Conservation (phyloP, 2,329 filamentous ascomycete species). For the Pyrenochaeta sp. region DNA sequence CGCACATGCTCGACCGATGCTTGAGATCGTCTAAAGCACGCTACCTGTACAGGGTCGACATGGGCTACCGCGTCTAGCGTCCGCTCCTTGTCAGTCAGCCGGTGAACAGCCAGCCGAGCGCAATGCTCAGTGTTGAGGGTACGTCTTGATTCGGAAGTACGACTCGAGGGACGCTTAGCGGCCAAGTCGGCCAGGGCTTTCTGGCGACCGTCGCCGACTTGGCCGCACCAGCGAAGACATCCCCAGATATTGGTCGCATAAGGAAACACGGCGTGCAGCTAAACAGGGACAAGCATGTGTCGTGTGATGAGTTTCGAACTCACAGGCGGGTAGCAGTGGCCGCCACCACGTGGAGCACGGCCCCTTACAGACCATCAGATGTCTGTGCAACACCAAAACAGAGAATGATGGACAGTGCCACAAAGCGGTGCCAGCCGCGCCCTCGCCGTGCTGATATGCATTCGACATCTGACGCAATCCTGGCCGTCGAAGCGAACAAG, state of each 20-base stretch:
- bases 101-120: slow-evolving; percentile 21
- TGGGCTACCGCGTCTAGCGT: slow-evolving; percentile 14
- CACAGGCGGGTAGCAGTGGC: slow-evolving; percentile 12
- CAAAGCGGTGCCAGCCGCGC: slow-evolving; percentile 25
- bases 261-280: neutral
- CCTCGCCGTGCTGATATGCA: slow-evolving; percentile 14
- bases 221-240: slow-evolving; percentile 1
- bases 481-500: slow-evolving; percentile 5
- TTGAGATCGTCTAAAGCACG: slow-evolving; percentile 21
- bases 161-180: slow-evolving; percentile 5
- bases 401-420: slow-evolving; percentile 23
- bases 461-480: slow-evolving; percentile 15
- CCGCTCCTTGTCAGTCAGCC: slow-evolving; percentile 18
- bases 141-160: slow-evolving; percentile 8
- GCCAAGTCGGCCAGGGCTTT: slow-evolving; percentile 6
- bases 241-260: neutral
- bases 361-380: slow-evolving; percentile 16
- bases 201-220: neutral
- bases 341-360: slow-evolving; percentile 32
- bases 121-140: slow-evolving; percentile 3
- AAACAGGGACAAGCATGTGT: slow-evolving; percentile 11
- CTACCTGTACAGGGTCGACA: slow-evolving; percentile 19
- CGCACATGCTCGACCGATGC: slow-evolving; percentile 21
- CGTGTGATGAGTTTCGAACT: slow-evolving; percentile 23
- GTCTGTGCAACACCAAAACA: slow-evolving; percentile 25